These are phyloP conservation scores for Sporothrix dimorphospora DNA, from an alignment of 2,329 filamentous ascomycete genomes.

Conservation along the genomic window DNA sequence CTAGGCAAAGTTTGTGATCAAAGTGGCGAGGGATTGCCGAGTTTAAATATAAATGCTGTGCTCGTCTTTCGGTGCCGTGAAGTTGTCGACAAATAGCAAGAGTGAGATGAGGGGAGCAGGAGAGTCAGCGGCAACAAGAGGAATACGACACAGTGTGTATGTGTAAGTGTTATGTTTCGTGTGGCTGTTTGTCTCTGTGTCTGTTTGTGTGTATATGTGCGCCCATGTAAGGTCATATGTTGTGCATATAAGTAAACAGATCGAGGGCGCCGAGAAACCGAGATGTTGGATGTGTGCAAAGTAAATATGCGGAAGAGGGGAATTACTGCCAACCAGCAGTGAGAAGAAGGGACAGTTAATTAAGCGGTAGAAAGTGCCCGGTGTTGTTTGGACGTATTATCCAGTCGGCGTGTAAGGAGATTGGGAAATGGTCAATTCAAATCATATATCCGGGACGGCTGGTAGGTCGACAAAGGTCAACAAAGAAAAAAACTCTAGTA, in stretches of 20 bases:
- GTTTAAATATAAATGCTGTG: conserved; percentile 9
- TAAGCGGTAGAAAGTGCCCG: conserved; percentile 18
- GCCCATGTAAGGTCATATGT: conserved; percentile 19
- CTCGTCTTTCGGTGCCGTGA: not conserved
- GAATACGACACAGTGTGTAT: not conserved
- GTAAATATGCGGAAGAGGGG: not conserved
- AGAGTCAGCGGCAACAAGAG: not conserved
- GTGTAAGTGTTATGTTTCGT: conserved; percentile 7
- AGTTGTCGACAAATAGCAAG: not conserved
- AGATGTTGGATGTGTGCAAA: not conserved
- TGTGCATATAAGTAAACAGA: conserved; percentile 18
- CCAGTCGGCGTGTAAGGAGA: conserved; percentile 5
- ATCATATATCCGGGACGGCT: conserved; percentile 22
- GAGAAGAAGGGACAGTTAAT: not conserved
- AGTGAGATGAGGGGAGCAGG: not conserved
- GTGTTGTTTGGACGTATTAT: conserved; percentile 11
- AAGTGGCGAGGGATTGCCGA: not conserved
- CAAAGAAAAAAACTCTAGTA: not conserved
- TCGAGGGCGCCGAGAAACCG: conserved; percentile 18
- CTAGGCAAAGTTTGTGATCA: not conserved
- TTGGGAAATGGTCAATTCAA: not conserved
- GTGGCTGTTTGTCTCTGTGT: not conserved
- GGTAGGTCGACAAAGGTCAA: conserved; percentile 19
- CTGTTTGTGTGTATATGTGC: conserved; percentile 16
- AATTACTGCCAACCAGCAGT: not conserved